Conservation (phyloP, 2,329 filamentous ascomycete genomes). For the Paraphoma chrysanthemicola region DNA sequence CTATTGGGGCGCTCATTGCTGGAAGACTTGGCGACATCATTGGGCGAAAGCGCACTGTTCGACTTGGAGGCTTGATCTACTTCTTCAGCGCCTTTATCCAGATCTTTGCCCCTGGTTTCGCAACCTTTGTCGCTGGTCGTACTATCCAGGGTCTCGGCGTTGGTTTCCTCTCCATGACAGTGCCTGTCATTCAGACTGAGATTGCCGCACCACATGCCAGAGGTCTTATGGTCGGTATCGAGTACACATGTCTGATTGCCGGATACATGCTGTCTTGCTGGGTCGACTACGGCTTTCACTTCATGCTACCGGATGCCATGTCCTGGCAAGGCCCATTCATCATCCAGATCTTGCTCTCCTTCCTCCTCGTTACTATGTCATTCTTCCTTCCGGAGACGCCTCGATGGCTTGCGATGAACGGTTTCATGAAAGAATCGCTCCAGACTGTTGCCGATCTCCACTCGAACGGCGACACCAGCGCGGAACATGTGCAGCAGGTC, state of each 20-base stretch:
- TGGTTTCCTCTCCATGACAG: slow-evolving; percentile 46
- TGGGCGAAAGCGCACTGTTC: slow-evolving; percentile 47
- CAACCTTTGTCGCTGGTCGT: slow-evolving; percentile 42
- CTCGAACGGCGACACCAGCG: slow-evolving; percentile 44
- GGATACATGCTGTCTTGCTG: slow-evolving; percentile 51
- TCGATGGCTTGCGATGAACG: slow-evolving; percentile 52
- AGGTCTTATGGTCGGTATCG: slow-evolving; percentile 51
- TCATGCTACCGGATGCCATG: slow-evolving; percentile 40
- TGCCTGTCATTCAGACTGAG: slow-evolving; percentile 48
- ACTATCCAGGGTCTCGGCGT: slow-evolving; percentile 47
- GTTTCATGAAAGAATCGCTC: slow-evolving; percentile 48
- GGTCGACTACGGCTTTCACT: slow-evolving; percentile 50
- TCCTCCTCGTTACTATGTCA: slow-evolving; percentile 44
- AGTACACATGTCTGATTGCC: slow-evolving; percentile 47
- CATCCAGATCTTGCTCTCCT: slow-evolving; percentile 42
- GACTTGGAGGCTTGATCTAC: slow-evolving; percentile 47
- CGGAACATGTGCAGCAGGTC: slow-evolving; percentile 45
- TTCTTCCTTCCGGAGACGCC: slow-evolving; percentile 51
- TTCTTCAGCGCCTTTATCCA: slow-evolving; percentile 49
- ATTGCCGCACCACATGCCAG: slow-evolving; percentile 47
- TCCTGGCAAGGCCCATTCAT: slow-evolving; percentile 45
- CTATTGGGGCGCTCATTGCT: slow-evolving; percentile 44
- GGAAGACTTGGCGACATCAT: slow-evolving; percentile 47
- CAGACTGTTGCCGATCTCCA: slow-evolving; percentile 53
- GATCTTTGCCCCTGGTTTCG: slow-evolving; percentile 45